A percentile compares a stretch with the other conserved stretches of the same genome.
These are phyloP conservation scores for Andrographis paniculata DNA, from an alignment of 305 asterid species.

Conservation along the genomic window DNA sequence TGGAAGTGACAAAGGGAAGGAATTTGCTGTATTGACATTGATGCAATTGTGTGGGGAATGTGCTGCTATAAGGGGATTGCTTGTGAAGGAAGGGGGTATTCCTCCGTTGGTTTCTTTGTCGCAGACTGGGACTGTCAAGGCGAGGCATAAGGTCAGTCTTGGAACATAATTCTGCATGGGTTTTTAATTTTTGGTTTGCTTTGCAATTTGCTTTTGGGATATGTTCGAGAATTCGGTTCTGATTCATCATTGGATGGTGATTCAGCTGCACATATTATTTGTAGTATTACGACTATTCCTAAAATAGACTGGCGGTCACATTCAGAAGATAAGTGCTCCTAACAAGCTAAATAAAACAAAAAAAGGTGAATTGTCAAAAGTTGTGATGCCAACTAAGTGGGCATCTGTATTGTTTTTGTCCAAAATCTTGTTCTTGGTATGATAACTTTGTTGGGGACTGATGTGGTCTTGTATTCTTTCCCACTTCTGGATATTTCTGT, in stretches of 20 bases:
- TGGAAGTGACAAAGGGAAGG: conserved; percentile 76
- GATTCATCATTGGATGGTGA: too few relatives aligned
- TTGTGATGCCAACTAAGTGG: not conserved
- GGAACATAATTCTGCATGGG: not conserved
- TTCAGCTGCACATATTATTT: too few relatives aligned
- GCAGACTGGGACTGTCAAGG: conserved; percentile 77
- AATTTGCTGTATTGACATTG: conserved; percentile 76
- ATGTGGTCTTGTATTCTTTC: not conserved
- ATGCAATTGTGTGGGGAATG: conserved; percentile 70
- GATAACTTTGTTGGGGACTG: not conserved
- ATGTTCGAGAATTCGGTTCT: not conserved
- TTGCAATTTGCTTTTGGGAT: not conserved
- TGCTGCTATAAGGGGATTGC: conserved; percentile 66
- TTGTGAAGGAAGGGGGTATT: conserved; percentile 89
- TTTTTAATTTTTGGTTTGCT: not conserved
- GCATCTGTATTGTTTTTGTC: not conserved
- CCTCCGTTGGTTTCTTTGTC: conserved; percentile 94
- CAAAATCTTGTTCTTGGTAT: not conserved
- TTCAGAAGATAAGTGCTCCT: not conserved
- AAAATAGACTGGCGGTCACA: not conserved
- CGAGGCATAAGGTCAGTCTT: conserved; percentile 74
- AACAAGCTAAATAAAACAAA: too few relatives aligned
- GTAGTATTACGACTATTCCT: too few relatives aligned
- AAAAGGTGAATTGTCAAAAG: not conserved
- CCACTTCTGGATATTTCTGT: not conserved